Conservation (phyloP, 352 stramenopile species). For the Peronospora destructor region DNA sequence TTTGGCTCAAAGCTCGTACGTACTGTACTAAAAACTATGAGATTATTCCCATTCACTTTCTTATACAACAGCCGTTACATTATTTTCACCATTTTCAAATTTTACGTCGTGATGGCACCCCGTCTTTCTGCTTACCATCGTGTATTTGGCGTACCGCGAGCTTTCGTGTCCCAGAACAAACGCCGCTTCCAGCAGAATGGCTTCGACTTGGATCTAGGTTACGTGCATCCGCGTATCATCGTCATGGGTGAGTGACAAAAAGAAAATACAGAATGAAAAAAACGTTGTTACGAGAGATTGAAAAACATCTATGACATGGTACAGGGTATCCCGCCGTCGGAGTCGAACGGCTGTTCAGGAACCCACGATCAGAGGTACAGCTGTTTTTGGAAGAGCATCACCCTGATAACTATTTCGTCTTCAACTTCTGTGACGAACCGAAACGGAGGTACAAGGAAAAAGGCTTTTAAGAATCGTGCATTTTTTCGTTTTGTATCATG, state of each 20-base stretch:
- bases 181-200: conserved; percentile 48
- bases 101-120: conserved; percentile 19
- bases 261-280: conserved; percentile 1
- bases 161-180: conserved; percentile 78
- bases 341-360: conserved; percentile 53
- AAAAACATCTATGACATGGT: conserved; percentile 13
- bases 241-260: conserved; percentile 53
- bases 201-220: conserved; percentile 67
- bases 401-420: conserved; percentile 55
- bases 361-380: conserved; percentile 51
- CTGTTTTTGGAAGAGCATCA: conserved; percentile 48
- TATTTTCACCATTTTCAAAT: conserved; percentile 9
- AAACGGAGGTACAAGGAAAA: conserved; percentile 36
- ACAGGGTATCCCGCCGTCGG: conserved; percentile 53
- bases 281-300: background rate
- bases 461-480: background rate
- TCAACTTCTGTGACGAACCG: conserved; percentile 65
- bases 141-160: conserved; percentile 44
- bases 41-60: conserved; percentile 6
- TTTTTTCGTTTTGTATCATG: too few relatives aligned
- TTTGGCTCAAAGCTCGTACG: too few relatives aligned
- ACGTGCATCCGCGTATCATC: conserved; percentile 65
- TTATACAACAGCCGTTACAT: conserved; percentile 20
- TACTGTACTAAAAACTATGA: too few relatives aligned
- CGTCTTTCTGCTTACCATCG: conserved; percentile 21